Base-by-base conservation (phyloP, 257 asterid genomes). In the Oldenlandia corymbosa region DNA sequence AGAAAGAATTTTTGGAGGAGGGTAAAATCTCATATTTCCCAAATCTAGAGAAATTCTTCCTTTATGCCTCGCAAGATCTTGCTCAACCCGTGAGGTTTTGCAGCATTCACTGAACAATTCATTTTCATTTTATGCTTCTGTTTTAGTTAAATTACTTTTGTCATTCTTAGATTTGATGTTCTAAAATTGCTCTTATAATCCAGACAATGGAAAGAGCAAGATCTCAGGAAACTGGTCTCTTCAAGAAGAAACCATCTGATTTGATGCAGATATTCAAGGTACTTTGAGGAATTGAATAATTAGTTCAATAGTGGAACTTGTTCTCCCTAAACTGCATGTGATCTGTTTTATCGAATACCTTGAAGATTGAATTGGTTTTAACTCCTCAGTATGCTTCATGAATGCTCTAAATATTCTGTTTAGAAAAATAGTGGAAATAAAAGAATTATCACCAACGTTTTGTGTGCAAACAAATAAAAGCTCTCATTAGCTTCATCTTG, bases 161-260 rank as follows among this genome's bases (percentile, higher is more conserved):
- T n/a, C n/a, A n/a, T n/a, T n/a, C n/a, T n/a, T n/a, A n/a, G n/a
- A 48, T 50, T 12, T 47, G 41, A 51, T 67, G 58, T 16, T 57
- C 56, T 50, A 26, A 60, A 26, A 47, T 64, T 68, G 34, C 58
- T 68, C 66, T 68, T 75, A 61, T n/a, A n/a, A n/a, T 73, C 62
- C 74, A 90, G 97, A 90, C 95, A 62, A 87, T 90, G 97, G 97
- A 90, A 60, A 87, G 97, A 70, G 91, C 95, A 54, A 81, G 95
- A 70, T 90, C 80, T 65, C 89, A 78, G 76, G 97, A 90, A 72
- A 81, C 79, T 68, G 90, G 95, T 66, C 83, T 87, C 66, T 90
- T 90, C 72, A 85, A 75, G 88, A 88, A 88, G 76, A 89, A 90
- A 75, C 97, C 97, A 24, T 69, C 95, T 60, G 95, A 85, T 64